Evolutionary conservation across 1,284 basidiomycete genomes (phyloP).

Genomic region (Malassezia furfur): DNA sequence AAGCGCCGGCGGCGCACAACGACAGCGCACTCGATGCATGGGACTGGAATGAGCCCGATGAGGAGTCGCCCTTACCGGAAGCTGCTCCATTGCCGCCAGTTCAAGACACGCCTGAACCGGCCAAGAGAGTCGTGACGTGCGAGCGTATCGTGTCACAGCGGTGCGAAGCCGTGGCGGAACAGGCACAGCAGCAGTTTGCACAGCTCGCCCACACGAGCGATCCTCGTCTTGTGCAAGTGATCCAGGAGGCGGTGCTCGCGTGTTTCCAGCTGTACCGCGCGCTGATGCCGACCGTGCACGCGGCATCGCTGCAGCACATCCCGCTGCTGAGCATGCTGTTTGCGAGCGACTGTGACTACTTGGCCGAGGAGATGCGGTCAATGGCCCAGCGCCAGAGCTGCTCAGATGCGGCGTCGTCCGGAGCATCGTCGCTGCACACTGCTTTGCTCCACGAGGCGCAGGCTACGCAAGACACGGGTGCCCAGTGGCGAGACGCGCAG

Average conservation of each 20-base stretch:
- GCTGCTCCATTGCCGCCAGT: neutral
- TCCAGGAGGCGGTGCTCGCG: neutral
- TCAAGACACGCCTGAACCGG: no score
- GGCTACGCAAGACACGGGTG: conserved; percentile 22
- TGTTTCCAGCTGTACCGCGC: conserved; percentile 52
- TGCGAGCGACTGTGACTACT: conserved; percentile 73
- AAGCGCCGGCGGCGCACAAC: neutral
- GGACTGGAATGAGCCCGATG: conserved; percentile 10
- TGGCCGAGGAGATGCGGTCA: conserved; percentile 48
- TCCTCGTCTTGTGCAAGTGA: neutral
- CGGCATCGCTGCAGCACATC: conserved; percentile 53
- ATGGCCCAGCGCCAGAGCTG: neutral
- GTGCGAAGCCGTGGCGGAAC: neutral
- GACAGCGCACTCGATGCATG: conserved; percentile 8
- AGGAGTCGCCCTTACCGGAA: neutral
- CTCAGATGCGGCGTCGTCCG: neutral
- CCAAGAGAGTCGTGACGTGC: neutral
- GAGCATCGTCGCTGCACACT: neutral
- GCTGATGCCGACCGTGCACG: conserved; percentile 65
- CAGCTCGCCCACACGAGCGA: neutral
- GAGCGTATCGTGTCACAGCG: neutral
- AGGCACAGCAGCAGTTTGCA: neutral
- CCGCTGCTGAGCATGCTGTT: conserved; percentile 65
- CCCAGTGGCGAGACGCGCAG: conserved; percentile 30
- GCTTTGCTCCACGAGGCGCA: conserved; percentile 23